Evolutionary conservation across 768 basidiomycete species (phyloP), one percentile per base, ranked within the genome.

Genomic region (Crepidotus variabilis): DNA sequence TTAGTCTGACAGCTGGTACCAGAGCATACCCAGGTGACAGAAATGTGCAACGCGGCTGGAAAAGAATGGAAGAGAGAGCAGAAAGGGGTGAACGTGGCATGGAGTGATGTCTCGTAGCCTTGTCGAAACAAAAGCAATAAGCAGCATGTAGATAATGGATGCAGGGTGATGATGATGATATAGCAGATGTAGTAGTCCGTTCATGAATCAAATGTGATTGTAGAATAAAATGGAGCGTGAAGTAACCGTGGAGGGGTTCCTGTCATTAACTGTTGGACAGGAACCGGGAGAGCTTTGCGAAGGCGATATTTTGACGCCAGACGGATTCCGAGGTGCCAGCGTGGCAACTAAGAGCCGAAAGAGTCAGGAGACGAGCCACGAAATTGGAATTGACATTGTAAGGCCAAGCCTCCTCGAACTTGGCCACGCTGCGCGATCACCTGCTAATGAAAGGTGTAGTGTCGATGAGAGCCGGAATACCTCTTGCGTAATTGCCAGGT

Each of bases 1-100:
- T 68, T 69, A 69, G 78, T 78, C 64, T 78, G 67, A 76, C 64
- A 64, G 52, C 46, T 62, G 67, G 65, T 61, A 58, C 56, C 48
- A 50, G 64, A 59, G 57, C 20, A 54, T 35, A 62, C 60, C 60
- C 60, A 68, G 69, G 52, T 54, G 57, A 61, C 60, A 56, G 65
- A 63, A 67, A 66, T 69, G 75, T 75, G 77, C 75, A 78, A 84
- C 84, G 61, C 85, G 74, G 83, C 84, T 80, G 71, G 78, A 78
- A 76, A 71, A 72, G 67, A 70, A 67, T 71, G 65, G 65, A 56
- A 49, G 47, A 51, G 54, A 65, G 65, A 56, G 67, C 66, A 57
- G 56, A 65, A 62, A 55, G 52, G 65, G 62, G 58, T 60, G 62
- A 60, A 57, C 61, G 58, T 59, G 62, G 65, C 61, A 66, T 67